These are phyloP conservation scores for Parachaetomium inaequale DNA, from an alignment of 495 filamentous ascomycete genomes.

Conservation along the genomic window DNA sequence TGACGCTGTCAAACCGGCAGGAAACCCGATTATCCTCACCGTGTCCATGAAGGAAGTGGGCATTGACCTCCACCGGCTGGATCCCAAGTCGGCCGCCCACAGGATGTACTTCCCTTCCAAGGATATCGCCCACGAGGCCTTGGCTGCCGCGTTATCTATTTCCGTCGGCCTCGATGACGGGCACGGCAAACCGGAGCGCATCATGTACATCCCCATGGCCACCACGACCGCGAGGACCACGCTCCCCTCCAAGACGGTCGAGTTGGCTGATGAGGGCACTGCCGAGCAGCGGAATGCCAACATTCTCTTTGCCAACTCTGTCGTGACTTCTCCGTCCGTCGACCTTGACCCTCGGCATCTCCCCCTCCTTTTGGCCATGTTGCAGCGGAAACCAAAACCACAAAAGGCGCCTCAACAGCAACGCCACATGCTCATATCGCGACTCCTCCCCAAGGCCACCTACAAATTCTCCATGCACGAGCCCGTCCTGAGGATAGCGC, in stretches of 20 bases:
- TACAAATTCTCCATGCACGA: slow-evolving; percentile 96
- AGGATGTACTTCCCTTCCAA: slow-evolving; percentile 97
- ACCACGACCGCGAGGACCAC: slow-evolving; percentile 95
- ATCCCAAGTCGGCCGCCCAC: slow-evolving; percentile 90
- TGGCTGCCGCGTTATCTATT: slow-evolving; percentile 87
- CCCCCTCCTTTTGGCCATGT: slow-evolving; percentile 75
- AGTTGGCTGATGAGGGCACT: slow-evolving; percentile 67
- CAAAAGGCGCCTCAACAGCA: slow-evolving; percentile 43
- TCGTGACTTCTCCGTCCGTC: slow-evolving; percentile 91
- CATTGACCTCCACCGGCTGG: slow-evolving; percentile 87
- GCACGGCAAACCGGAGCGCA: slow-evolving; percentile 73
- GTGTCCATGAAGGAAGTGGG: slow-evolving; percentile 94
- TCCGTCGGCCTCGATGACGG: slow-evolving; percentile 89
- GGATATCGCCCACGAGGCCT: slow-evolving; percentile 92
- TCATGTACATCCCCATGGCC: slow-evolving; percentile 95
- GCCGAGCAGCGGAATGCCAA: slow-evolving; percentile 90
- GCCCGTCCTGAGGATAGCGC: slow-evolving; percentile 81
- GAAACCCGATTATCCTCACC: slow-evolving; percentile 70
- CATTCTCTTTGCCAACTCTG: slow-evolving; percentile 91
- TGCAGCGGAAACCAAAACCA: slow-evolving; percentile 54
- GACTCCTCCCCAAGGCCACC: slow-evolving; percentile 87
- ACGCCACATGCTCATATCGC: slow-evolving; percentile 73
- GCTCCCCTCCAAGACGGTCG: slow-evolving; percentile 88
- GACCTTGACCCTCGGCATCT: slow-evolving; percentile 94
- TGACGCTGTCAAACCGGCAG: slow-evolving; percentile 59